Base-by-base conservation (phyloP, 2,329 filamentous ascomycete genomes). In the Hypoxylon sp. region DNA sequence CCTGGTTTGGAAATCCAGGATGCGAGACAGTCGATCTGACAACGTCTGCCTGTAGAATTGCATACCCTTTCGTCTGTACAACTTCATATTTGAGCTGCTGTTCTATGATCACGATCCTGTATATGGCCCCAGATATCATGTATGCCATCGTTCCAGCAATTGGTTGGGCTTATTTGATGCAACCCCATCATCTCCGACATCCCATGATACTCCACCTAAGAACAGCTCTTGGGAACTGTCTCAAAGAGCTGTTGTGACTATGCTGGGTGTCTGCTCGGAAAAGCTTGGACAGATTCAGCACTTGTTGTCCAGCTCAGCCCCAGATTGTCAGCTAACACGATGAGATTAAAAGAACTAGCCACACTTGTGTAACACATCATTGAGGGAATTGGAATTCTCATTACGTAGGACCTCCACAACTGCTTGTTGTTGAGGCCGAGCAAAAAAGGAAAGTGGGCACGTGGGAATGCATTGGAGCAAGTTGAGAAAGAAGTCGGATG, bases 401-500 rank as follows among this genome's bases (percentile, higher is more conserved):
- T 44, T 11, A 44, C 40, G 40, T 22, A n/a, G 40, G 17, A 22
- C 40, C 6, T 22, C 13, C 40, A 22, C 17, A 44, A 22, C 40
- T 22, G 40, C 40, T 44, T 20, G 44, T 35, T 37, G 35, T 44
- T 58, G 11, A 27, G 14, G 8, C 17, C 17, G 33, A 11, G 22
- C 20, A 53, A 54, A 48, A 48, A 25, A 33, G 49, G 61, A 64
- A 59, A 59, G 40, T 20, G 37, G 13, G 48, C 48, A 64, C 61
- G 48, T 59, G 61, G 40, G 14, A 35, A n/a, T 22, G 14, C 17
- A 14, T 55, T 55, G 33, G 14, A 40, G 31, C n/a, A 37, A 33
- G 27, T 20, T 48, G 31, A 25, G n/a, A 57, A 56, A 56, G 53
- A 30, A 27, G 30, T 44, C 14, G n/a, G 40, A 57, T 25, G 55